Base-by-base conservation (phyloP, 1,139 yeast species). In the Zygotorulaspora mrakii region DNA sequence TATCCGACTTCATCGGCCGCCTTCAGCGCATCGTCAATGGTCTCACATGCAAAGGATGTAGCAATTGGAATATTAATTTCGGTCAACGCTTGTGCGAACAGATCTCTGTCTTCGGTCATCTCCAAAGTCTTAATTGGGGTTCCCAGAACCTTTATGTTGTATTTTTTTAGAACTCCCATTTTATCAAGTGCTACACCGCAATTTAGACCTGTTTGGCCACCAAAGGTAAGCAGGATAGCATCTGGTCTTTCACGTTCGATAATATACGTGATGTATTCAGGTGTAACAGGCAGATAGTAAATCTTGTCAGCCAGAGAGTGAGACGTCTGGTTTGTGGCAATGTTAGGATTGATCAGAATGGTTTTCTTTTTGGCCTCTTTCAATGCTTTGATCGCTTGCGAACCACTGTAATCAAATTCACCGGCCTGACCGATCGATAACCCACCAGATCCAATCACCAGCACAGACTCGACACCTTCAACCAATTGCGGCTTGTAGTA, bases 381-480 rank as follows among this genome's bases (percentile, higher is more conserved):
- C 57, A 91, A 71, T 7, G 98, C 98, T 67, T 89, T 89, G 63
- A 89, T 89, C 37, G 97, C 97, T 68, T 89, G 97, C 14, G 96
- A 88, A 45, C 97, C 97, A 28, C 96, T 86, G 68, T 91, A 91
- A 66, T 91, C 99, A 56, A 91, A 91, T 67, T 91, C 99, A 57
- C 99, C 99, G 33, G 99, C 99, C 68, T 91, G 99, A 43, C 99
- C 99, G 62, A 91, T 91, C 39, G 96, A 85, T 47, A 91, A 74
- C 33, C 98, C 99, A 60, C 99, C 99, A 3, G 97, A 89, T 16
- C 98, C 98, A 60, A 91, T 84, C 43, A 91, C 88, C 49, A 91
- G 76, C 14, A 91, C 97, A 56, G 87, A 86, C 46, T 81, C 73
- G 35, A 88, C 96, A 40, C 52, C 56, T 51, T 89, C 95, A 33